Conservation (phyloP, 2,329 filamentous ascomycete species). For the Cladosporium sp. region DNA sequence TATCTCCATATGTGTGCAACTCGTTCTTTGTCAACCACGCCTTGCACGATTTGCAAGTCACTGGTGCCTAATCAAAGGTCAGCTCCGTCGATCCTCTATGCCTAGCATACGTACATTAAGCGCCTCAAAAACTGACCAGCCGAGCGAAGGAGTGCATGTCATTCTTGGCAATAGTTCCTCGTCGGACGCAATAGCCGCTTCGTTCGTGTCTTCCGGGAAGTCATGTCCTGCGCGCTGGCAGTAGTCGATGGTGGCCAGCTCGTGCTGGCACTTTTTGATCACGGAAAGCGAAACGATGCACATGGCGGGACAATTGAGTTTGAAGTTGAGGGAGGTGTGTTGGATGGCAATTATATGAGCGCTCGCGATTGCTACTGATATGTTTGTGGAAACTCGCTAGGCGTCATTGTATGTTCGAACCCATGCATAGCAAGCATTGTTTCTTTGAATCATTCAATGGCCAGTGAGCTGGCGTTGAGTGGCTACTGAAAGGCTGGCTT, state of each 20-base stretch:
- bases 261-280: conserved; percentile 7
- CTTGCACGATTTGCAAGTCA: conserved; percentile 17
- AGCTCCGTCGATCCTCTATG: background rate
- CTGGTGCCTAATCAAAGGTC: conserved; percentile 17
- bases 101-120: background rate
- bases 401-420: background rate
- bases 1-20: conserved; percentile 1
- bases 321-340: background rate
- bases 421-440: background rate
- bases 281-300: conserved; percentile 18
- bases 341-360: background rate
- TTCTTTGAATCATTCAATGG: background rate
- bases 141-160: conserved; percentile 19
- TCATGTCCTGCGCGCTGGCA: background rate
- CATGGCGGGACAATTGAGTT: background rate
- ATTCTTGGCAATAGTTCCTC: background rate
- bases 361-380: background rate
- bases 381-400: background rate
- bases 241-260: conserved; percentile 17
- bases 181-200: background rate
- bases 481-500: background rate
- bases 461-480: background rate
- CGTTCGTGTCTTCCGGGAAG: background rate
- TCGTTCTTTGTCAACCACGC: conserved; percentile 9
- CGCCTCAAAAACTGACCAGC: conserved; percentile 16